Base-by-base conservation (phyloP, 2,329 filamentous ascomycete genomes). In the Graphium sp. region DNA sequence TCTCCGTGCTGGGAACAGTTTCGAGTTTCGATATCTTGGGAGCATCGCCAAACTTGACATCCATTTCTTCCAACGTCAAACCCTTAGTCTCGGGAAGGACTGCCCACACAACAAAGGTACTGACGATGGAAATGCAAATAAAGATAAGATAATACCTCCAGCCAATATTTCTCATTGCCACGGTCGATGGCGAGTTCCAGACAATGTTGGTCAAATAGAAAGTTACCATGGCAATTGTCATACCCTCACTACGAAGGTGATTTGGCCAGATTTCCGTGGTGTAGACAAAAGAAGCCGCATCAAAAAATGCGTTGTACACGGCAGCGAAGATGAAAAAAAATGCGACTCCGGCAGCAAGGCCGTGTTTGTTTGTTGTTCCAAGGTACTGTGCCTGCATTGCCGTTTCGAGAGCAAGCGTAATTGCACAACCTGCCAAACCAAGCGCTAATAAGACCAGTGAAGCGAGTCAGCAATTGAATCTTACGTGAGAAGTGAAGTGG, bases 131-230 rank as follows among this genome's bases (percentile, higher is more conserved):
- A 17, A 26, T 18, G 24, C 10, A 9, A 12, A 26, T 26, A 17
- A 26, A 26, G 24, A 26, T 18, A 11, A 26, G 24, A 12, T 8
- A 26, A 12, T 15, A 26, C 24, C 12, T 26, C 24, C 24, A 26
- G 7, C 7, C 24, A 7, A 26, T 26, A 12, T 26, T 26, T 15
- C 12, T 18, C 12, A 26, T 15, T 7, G 24, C 24, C 11, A 15
- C 24, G 7, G 24, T 26, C 10, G 24, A 11, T 7, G 24, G 24
- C 23, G 24, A 7, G 16, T 15, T 18, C 12, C 16, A 26, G 14
- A 18, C 14, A 26, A 8, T 26, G 12, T 15, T 15, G 7, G 16
- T 15, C 6, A 15, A 7, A 12, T 26, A 26, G 14, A 26, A 26
- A 7, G 24, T 16, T 7, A 18, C 16, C 7, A 26, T 26, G 24